phyloP scores from a whole-genome alignment of 2,329 filamentous ascomycete species.

The Capronia americana region DNA sequence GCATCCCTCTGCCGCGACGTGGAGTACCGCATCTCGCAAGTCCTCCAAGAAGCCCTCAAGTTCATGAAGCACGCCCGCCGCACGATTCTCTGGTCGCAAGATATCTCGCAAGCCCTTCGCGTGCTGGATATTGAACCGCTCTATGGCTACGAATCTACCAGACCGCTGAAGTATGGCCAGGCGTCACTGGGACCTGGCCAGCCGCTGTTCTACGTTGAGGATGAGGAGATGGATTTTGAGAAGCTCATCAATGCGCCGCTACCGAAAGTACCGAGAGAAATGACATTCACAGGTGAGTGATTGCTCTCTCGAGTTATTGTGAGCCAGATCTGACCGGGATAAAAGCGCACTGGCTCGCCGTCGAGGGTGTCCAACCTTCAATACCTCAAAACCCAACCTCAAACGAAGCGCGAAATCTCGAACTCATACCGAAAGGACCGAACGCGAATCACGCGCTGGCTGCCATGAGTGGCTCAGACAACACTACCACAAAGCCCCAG shows the following conservation, averaged over 20 bases:
- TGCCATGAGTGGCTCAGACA: slow-evolving; percentile 82
- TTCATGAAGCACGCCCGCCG: slow-evolving; percentile 93
- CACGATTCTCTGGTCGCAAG: slow-evolving; percentile 85
- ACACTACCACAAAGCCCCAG: slow-evolving; percentile 80
- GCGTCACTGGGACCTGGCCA: slow-evolving; percentile 92
- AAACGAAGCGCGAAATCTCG: slow-evolving; percentile 80
- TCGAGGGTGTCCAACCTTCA: slow-evolving; percentile 94
- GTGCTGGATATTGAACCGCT: slow-evolving; percentile 86
- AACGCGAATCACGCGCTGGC: slow-evolving; percentile 85
- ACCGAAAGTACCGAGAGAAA: slow-evolving; percentile 91
- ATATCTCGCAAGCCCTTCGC: slow-evolving; percentile 83
- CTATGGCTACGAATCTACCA: slow-evolving; percentile 84
- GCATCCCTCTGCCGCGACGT: slow-evolving; percentile 90
- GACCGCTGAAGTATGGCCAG: slow-evolving; percentile 89
- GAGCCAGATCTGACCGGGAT: background rate
- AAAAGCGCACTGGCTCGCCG: slow-evolving; percentile 91
- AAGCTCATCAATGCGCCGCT: slow-evolving; percentile 96
- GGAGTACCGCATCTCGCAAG: slow-evolving; percentile 91
- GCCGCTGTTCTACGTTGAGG: slow-evolving; percentile 94
- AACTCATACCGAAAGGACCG: slow-evolving; percentile 86
- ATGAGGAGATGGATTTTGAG: slow-evolving; percentile 98
- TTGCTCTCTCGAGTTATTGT: background rate
- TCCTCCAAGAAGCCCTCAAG: slow-evolving; percentile 90
- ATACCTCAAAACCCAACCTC: slow-evolving; percentile 96
- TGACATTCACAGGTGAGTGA: slow-evolving; percentile 80